Conservation (phyloP, 495 filamentous ascomycete genomes). For the Xylaria cubensis region DNA sequence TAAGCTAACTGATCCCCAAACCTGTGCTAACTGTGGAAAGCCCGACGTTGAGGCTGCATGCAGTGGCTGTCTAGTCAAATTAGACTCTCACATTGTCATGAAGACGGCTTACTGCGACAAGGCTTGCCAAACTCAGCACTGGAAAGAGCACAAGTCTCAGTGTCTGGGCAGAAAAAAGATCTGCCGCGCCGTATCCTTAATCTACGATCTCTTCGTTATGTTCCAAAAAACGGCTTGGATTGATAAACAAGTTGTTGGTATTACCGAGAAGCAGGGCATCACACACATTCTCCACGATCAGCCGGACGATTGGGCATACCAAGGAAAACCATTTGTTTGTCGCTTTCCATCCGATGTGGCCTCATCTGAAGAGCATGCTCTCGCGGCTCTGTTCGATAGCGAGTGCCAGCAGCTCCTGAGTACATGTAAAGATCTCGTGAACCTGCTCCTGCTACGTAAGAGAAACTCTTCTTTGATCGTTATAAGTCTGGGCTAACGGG, state of each 20-base stretch:
- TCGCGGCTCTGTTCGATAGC: neutral
- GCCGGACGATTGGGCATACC: neutral
- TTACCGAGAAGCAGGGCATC: constrained; percentile 4
- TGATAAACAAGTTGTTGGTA: neutral
- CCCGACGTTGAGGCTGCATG: neutral
- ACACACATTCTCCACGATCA: neutral
- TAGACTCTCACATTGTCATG: constrained; percentile 14
- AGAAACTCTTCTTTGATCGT: neutral
- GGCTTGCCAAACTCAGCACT: constrained; percentile 14
- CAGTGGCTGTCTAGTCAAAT: constrained; percentile 11
- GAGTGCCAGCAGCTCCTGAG: neutral
- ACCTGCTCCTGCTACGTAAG: constrained; percentile 3
- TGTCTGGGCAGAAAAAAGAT: constrained; percentile 5
- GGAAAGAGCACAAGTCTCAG: constrained; percentile 9
- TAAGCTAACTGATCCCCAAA: constrained; percentile 2
- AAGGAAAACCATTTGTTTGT: constrained; percentile 9
- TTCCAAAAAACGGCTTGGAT: constrained; percentile 15
- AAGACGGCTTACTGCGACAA: constrained; percentile 15
- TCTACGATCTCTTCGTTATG: constrained; percentile 9
- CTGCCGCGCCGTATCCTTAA: neutral
- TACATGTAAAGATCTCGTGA: constrained; percentile 2
- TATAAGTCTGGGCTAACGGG: neutral
- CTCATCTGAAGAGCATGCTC: constrained; percentile 17
- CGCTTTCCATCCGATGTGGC: neutral
- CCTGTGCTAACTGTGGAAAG: constrained; percentile 16